Percentiles rank a stretch among this genome's conserved stretches.
Conservation (phyloP, 2,329 filamentous ascomycete species). For the Colletotrichum navitas region DNA sequence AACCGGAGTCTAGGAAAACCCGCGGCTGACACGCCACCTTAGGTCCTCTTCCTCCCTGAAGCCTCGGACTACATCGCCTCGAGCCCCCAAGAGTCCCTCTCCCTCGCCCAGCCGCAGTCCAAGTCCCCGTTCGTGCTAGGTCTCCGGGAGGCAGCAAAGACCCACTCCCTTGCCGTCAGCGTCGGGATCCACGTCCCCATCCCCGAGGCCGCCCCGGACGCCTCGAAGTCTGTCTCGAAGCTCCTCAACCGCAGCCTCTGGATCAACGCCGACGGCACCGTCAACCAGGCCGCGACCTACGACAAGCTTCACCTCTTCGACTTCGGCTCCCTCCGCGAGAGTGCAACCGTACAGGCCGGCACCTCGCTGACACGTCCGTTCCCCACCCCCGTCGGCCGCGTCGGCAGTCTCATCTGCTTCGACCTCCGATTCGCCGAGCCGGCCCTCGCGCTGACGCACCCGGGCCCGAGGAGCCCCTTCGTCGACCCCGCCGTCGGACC, state of each 20-base stretch:
- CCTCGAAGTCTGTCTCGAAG: constrained; percentile 47
- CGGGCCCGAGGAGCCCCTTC: constrained; percentile 48
- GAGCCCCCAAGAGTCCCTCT: constrained; percentile 74
- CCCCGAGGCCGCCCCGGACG: constrained; percentile 50
- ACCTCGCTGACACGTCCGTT: constrained; percentile 75
- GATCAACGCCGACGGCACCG: constrained; percentile 59
- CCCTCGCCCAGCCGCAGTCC: constrained; percentile 75
- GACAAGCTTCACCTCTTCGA: constrained; percentile 96
- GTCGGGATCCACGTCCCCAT: constrained; percentile 88
- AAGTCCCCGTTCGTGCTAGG: constrained; percentile 81
- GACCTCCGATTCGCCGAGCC: constrained; percentile 89
- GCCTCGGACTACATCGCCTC: constrained; percentile 89
- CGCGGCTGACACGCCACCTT: constrained; percentile 24
- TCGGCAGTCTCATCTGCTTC: constrained; percentile 90
- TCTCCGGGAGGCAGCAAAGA: constrained; percentile 75
- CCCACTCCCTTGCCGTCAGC: constrained; percentile 77
- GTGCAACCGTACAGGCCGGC: constrained; percentile 76
- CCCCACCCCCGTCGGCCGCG: constrained; percentile 76
- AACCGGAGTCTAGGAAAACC: not conserved
- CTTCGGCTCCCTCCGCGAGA: constrained; percentile 64
- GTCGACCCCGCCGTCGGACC: constrained; percentile 47
- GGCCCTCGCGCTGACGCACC: constrained; percentile 72
- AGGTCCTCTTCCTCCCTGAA: constrained; percentile 92
- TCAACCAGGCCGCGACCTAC: constrained; percentile 67
- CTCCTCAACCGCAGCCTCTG: constrained; percentile 68